Conservation (phyloP, 306 rosid genomes). For the Trichosanthes truncata region DNA sequence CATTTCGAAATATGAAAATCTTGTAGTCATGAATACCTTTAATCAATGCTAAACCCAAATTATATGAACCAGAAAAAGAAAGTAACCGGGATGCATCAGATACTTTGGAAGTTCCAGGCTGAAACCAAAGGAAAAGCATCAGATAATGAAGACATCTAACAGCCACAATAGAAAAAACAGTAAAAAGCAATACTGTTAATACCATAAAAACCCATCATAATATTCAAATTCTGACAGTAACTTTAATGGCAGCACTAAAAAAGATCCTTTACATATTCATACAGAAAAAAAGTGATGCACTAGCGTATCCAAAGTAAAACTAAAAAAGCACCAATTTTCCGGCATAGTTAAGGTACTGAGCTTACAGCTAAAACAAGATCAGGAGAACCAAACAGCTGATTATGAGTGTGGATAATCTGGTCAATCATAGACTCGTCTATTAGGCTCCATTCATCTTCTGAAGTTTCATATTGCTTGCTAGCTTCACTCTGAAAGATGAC, state of each 20-base stretch:
- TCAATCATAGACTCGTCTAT: conserved; percentile 53
- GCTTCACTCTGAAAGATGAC: conserved; percentile 39
- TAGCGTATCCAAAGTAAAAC: not conserved
- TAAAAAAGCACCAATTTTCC: not conserved
- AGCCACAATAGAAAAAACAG: not conserved
- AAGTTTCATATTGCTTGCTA: conserved; percentile 30
- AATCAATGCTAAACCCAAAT: conserved; percentile 46
- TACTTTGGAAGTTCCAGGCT: conserved; percentile 48
- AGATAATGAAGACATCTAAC: conserved; percentile 3
- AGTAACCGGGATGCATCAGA: conserved; percentile 43
- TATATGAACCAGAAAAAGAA: conserved; percentile 57
- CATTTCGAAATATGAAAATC: not conserved
- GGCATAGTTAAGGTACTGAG: not conserved
- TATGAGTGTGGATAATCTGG: conserved; percentile 45
- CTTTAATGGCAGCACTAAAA: not conserved
- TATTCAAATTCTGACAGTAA: not conserved
- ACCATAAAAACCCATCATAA: not conserved
- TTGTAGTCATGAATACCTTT: conserved; percentile 32
- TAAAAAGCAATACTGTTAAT: not conserved
- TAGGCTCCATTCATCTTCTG: conserved; percentile 56
- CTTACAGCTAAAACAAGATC: conserved; percentile 60
- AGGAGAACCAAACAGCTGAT: conserved; percentile 61
- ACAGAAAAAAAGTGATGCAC: not conserved
- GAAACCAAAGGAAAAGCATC: conserved; percentile 17
- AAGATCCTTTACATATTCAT: not conserved